These are phyloP conservation scores for Gaeumannomyces tritici DNA, from an alignment of 2,329 filamentous ascomycete genomes.

Conservation along the genomic window DNA sequence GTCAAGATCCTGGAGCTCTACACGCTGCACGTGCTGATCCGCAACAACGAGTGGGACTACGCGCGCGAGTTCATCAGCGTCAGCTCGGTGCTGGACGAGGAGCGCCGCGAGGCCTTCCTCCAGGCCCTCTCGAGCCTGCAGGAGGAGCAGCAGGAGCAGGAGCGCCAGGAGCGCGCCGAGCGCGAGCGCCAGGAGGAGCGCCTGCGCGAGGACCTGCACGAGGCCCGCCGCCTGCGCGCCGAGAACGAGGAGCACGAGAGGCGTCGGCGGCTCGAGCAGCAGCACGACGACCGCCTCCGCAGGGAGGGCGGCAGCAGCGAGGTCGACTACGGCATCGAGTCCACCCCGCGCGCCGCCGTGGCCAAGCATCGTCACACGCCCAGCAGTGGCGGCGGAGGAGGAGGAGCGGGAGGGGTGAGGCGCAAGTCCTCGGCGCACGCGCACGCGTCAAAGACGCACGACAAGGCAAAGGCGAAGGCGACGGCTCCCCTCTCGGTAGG, in stretches of 20 bases:
- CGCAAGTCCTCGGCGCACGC: neutral
- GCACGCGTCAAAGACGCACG: constrained; percentile 15
- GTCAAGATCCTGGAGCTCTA: constrained; percentile 94
- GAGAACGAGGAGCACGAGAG: constrained; percentile 49
- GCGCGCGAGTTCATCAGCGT: constrained; percentile 82
- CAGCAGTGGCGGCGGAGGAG: constrained; percentile 19
- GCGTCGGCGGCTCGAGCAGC: constrained; percentile 40
- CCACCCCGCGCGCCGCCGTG: constrained; percentile 25
- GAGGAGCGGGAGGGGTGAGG: constrained; percentile 18
- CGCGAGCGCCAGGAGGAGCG: constrained; percentile 46
- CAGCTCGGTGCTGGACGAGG: constrained; percentile 82
- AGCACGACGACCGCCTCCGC: constrained; percentile 40
- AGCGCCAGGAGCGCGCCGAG: constrained; percentile 53
- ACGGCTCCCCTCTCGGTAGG: constrained; percentile 27
- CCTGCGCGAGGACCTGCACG: constrained; percentile 45
- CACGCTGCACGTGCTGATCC: constrained; percentile 84
- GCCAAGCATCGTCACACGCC: constrained; percentile 10
- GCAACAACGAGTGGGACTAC: constrained; percentile 95
- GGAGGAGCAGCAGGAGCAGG: constrained; percentile 72
- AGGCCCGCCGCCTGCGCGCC: constrained; percentile 42
- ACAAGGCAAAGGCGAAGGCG: constrained; percentile 21
- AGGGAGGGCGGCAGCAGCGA: constrained; percentile 40
- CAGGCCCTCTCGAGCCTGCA: constrained; percentile 75
- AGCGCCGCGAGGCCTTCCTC: constrained; percentile 79
- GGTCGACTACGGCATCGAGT: constrained; percentile 60